Conservation (phyloP, 805 yeast species). For the Debaryomyces maramus region DNA sequence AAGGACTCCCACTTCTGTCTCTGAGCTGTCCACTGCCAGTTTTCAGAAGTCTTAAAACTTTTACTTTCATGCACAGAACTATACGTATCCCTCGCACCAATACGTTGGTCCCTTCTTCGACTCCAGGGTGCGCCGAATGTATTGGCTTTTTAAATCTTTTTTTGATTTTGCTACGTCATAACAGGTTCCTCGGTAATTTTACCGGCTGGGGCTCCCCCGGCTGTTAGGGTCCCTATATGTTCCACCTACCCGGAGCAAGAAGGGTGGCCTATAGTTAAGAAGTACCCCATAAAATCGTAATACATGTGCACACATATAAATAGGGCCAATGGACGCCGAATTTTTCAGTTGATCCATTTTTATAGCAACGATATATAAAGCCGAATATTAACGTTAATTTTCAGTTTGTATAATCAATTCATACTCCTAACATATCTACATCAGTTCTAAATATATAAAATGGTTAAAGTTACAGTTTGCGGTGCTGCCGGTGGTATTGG, state of each 20-base stretch:
- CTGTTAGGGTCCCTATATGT: too few species aligned
- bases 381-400: background rate
- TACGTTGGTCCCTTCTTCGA: too few species aligned
- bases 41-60: too few species aligned
- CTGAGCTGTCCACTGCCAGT: too few species aligned
- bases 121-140: too few species aligned
- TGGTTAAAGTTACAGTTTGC: slow-evolving; percentile 75
- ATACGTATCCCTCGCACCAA: too few species aligned
- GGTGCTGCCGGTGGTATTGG: slow-evolving; percentile 98
- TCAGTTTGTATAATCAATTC: background rate
- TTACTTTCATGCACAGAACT: too few species aligned
- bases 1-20: too few species aligned
- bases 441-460: slow-evolving; percentile 15
- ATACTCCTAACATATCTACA: background rate
- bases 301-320: background rate
- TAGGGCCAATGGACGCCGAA: background rate
- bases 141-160: too few species aligned
- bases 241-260: background rate
- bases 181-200: too few species aligned
- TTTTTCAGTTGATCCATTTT: background rate
- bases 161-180: too few species aligned
- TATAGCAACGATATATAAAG: background rate
- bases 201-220: too few species aligned
- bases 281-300: background rate
- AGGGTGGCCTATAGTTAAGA: background rate